These are phyloP conservation scores for Cornus suecica DNA, from an alignment of 148 eudicot genomes.

Conservation along the genomic window DNA sequence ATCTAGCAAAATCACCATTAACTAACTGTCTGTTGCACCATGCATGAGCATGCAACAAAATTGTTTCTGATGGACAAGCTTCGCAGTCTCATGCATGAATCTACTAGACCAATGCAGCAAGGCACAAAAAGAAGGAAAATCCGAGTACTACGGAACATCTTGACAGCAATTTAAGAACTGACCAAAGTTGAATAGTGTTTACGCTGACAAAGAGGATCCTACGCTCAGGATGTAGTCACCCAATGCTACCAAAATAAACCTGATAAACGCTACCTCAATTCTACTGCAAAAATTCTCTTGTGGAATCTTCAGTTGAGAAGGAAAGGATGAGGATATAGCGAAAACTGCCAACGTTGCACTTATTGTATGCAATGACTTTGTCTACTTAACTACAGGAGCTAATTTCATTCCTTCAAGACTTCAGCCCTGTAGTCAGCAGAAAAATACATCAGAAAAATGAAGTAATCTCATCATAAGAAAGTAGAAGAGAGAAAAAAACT, in stretches of 20 bases:
- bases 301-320: conserved; percentile 24
- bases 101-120: conserved; percentile 24
- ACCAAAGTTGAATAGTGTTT: conserved; percentile 6
- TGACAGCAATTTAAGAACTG: conserved; percentile 25
- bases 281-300: neutral
- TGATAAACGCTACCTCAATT: conserved; percentile 23
- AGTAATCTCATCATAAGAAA: neutral
- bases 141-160: conserved; percentile 47
- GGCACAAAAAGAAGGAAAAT: conserved; percentile 19
- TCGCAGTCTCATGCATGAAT: conserved; percentile 43
- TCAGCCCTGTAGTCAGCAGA: conserved; percentile 45
- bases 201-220: conserved; percentile 7
- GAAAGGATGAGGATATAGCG: conserved; percentile 20
- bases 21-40: conserved; percentile 24
- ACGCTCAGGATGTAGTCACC: conserved; percentile 18
- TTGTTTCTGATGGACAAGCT: conserved; percentile 29
- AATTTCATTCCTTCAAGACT: conserved; percentile 32
- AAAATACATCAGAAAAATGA: neutral
- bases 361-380: conserved; percentile 32
- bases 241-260: conserved; percentile 25
- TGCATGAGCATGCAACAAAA: conserved; percentile 20
- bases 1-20: conserved; percentile 42
- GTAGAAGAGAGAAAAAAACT: neutral
- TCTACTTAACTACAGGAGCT: conserved; percentile 38
- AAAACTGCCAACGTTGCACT: conserved; percentile 30